phyloP scores from a whole-genome alignment of 2,329 filamentous ascomycete species.

The Botryosphaeria dothidea region DNA sequence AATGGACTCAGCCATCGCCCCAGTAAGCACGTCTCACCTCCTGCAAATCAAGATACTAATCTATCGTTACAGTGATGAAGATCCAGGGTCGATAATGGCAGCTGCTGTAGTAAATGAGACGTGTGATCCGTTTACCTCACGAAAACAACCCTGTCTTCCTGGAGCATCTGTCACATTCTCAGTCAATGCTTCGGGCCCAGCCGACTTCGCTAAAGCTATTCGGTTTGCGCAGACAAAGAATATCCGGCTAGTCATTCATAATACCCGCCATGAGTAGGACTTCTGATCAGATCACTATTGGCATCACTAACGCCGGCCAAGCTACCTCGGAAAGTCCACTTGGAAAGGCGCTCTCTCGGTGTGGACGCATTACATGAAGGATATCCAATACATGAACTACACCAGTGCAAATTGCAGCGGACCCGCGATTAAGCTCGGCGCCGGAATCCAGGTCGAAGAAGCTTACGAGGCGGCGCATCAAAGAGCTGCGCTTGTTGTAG shows the following conservation, averaged over 20 bases:
- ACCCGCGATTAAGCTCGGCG: conserved; percentile 32
- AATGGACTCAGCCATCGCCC: too few relatives aligned
- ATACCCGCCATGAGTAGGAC: conserved; percentile 39
- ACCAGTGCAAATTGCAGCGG: conserved; percentile 27
- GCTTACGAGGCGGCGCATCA: conserved; percentile 26
- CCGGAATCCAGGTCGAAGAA: conserved; percentile 35
- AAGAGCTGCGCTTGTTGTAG: conserved; percentile 26
- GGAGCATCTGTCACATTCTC: neutral
- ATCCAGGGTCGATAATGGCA: neutral
- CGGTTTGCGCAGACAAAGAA: conserved; percentile 32
- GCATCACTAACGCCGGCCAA: conserved; percentile 17
- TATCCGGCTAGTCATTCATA: conserved; percentile 38
- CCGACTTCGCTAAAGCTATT: conserved; percentile 26
- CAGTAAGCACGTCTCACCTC: too few relatives aligned
- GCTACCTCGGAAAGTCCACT: conserved; percentile 35
- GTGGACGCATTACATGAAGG: conserved; percentile 39
- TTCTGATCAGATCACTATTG: conserved; percentile 19
- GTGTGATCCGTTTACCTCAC: conserved; percentile 10
- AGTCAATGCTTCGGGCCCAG: neutral
- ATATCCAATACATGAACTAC: conserved; percentile 33
- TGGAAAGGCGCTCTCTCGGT: conserved; percentile 34
- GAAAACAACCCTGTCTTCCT: neutral
- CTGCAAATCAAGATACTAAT: too few relatives aligned
- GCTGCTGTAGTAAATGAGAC: conserved; percentile 1
- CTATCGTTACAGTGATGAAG: too few relatives aligned